These are phyloP conservation scores for Oemleria cerasiformis DNA, from an alignment of 306 rosid species.

Conservation along the genomic window DNA sequence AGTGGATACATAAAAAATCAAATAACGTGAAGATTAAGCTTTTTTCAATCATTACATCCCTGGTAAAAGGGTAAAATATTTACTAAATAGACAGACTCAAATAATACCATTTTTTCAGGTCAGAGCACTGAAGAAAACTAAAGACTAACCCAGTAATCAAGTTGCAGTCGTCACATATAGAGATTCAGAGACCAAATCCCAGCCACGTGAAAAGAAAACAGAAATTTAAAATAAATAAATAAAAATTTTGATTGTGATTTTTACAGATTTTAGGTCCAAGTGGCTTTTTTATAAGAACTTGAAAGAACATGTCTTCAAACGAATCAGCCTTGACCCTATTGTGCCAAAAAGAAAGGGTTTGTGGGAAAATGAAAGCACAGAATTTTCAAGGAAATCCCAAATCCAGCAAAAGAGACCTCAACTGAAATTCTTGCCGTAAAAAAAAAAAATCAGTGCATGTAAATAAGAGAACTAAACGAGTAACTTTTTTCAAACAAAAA, in stretches of 20 bases:
- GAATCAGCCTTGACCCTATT: not conserved
- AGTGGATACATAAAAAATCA: slow-evolving; percentile 7
- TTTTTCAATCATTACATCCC: slow-evolving; percentile 17
- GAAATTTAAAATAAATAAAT: not conserved
- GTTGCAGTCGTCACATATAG: not conserved
- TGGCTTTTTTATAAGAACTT: not conserved
- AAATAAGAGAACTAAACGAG: not conserved
- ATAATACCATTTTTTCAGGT: slow-evolving; percentile 16
- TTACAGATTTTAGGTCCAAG: not conserved
- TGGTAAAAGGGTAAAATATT: slow-evolving; percentile 7
- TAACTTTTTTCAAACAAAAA: not conserved
- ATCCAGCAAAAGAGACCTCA: not conserved
- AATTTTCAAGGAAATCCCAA: slow-evolving; percentile 10
- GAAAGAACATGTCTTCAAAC: not conserved
- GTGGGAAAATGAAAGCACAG: not conserved
- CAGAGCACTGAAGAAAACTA: slow-evolving; percentile 8
- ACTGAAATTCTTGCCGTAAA: not conserved
- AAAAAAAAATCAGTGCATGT: not conserved
- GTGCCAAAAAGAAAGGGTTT: not conserved
- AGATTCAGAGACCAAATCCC: slow-evolving; percentile 6
- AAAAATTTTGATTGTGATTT: not conserved
- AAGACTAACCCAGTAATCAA: not conserved
- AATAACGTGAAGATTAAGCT: slow-evolving; percentile 13
- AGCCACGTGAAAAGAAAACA: not conserved
- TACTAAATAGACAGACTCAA: not conserved